Conservation (phyloP, 2,329 filamentous ascomycete genomes). For the Penicillium corylophilum region DNA sequence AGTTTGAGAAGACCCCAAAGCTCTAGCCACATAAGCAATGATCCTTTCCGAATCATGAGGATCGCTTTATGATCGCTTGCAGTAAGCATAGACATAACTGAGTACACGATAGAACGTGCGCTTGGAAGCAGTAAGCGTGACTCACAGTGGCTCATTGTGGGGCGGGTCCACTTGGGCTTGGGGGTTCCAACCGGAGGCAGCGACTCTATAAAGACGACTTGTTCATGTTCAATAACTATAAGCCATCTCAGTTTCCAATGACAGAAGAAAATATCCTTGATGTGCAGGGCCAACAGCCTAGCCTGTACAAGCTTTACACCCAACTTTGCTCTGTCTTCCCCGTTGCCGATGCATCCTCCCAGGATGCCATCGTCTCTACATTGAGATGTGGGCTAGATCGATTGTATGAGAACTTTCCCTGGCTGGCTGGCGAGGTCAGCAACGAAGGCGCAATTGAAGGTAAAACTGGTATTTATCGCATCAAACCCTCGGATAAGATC, state of each 20-base stretch:
- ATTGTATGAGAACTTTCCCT: conserved; percentile 10
- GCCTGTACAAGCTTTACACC: conserved; percentile 16
- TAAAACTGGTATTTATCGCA: conserved; percentile 39
- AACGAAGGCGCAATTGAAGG: conserved; percentile 30
- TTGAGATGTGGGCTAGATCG: conserved; percentile 12
- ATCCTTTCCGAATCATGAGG: too few relatives aligned
- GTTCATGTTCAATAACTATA: not conserved
- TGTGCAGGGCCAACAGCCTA: conserved; percentile 9
- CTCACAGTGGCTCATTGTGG: not conserved
- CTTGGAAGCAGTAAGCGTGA: too few relatives aligned
- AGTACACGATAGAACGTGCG: too few relatives aligned
- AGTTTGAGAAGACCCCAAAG: too few relatives aligned
- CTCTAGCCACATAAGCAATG: too few relatives aligned
- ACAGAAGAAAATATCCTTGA: conserved; percentile 5
- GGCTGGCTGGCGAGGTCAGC: conserved; percentile 41
- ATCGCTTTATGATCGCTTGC: too few relatives aligned
- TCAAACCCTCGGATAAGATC: conserved; percentile 35
- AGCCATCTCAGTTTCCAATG: not conserved
- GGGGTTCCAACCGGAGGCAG: not conserved
- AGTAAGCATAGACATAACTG: too few relatives aligned
- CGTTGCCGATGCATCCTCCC: conserved; percentile 3
- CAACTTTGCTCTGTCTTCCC: conserved; percentile 15
- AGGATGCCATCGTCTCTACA: conserved; percentile 8
- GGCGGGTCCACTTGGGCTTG: not conserved
- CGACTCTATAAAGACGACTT: not conserved